These are phyloP conservation scores for Earliella scabrosa DNA, from an alignment of 1,284 basidiomycete species.

Conservation along the genomic window DNA sequence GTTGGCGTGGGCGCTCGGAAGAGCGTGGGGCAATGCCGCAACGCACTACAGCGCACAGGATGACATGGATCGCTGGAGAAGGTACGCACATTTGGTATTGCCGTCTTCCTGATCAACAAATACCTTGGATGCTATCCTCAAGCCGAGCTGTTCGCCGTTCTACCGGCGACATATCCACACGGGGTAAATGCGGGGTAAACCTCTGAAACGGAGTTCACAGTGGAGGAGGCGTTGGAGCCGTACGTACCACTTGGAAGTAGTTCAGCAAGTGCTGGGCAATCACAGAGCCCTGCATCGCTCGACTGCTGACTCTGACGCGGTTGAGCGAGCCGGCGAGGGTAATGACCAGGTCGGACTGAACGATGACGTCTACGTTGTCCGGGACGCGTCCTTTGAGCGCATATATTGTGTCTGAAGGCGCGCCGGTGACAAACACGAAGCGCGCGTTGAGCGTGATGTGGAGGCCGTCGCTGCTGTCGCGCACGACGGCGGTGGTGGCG, in stretches of 20 bases:
- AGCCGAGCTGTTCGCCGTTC: conserved; percentile 61
- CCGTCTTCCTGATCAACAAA: conserved; percentile 50
- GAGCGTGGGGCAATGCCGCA: neutral
- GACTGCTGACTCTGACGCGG: conserved; percentile 41
- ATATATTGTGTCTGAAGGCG: conserved; percentile 37
- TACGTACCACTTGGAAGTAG: conserved; percentile 56
- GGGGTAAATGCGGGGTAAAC: conserved; percentile 6
- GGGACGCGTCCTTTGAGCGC: conserved; percentile 46
- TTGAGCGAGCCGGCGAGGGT: conserved; percentile 57
- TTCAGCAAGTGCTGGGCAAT: conserved; percentile 51
- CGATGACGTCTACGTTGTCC: conserved; percentile 52
- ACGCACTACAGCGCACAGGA: neutral
- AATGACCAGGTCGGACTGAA: conserved; percentile 54
- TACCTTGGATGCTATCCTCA: conserved; percentile 56
- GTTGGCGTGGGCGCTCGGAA: neutral
- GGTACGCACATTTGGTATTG: conserved; percentile 44
- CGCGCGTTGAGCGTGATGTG: conserved; percentile 38
- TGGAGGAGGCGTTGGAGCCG: conserved; percentile 1
- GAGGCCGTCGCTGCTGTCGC: conserved; percentile 36
- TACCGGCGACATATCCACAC: no score
- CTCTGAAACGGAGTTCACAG: neutral
- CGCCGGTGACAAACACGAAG: conserved; percentile 44
- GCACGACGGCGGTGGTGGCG: conserved; percentile 36
- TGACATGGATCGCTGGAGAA: neutral
- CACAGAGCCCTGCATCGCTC: conserved; percentile 51